Evolutionary conservation across 441 rosid species (phyloP), one percentile per base, ranked within the genome.

Genomic region (Dalechampia spathulata): DNA sequence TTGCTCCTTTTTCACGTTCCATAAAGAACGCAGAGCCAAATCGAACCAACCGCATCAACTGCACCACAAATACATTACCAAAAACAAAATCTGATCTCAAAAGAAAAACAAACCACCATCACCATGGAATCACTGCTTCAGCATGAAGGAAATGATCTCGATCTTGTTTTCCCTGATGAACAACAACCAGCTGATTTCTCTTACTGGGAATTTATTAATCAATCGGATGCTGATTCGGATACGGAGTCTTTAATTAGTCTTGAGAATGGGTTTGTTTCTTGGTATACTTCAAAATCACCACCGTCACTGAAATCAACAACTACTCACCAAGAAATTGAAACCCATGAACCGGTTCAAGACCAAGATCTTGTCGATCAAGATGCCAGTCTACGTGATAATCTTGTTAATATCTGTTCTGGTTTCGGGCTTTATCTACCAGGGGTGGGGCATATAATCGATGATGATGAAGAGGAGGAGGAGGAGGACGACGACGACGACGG

Each of bases 191-290:
- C 16, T 32, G 76, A 64, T 42, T 47, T 71, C 15, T 62, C 76
- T 1, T 62, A 28, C 42, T 82, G 81, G 85, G 79, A 79, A 65
- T 61, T 79, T 64, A 34, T 82, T 28, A 60, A 74, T 62, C 49
- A 58, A n/a, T 70, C 71, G 7, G 89, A 83, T 52, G 67, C 72
- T 14, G 80, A 62, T 34, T 60, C 71, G 0, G 82, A 72, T 13
- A 39, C 58, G 17, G 68, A 66, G 6, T 73, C 78, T 27, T 14
- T 71, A 0, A 58, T 64, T 9, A 70, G 67, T 49, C 0, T 25
- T 17, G 60, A 62, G n/a, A 51, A 68, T 19, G 69, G 70, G 22
- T 52, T 57, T 43, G 46, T 68, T 37, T 62, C 71, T 14, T 65
- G 50, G 64, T 45, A 42, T 9, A 44, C 64, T 17, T 41, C 51